These are phyloP conservation scores for Teunomyces pallodes DNA, from an alignment of 805 yeast genomes.

Conservation along the genomic window DNA sequence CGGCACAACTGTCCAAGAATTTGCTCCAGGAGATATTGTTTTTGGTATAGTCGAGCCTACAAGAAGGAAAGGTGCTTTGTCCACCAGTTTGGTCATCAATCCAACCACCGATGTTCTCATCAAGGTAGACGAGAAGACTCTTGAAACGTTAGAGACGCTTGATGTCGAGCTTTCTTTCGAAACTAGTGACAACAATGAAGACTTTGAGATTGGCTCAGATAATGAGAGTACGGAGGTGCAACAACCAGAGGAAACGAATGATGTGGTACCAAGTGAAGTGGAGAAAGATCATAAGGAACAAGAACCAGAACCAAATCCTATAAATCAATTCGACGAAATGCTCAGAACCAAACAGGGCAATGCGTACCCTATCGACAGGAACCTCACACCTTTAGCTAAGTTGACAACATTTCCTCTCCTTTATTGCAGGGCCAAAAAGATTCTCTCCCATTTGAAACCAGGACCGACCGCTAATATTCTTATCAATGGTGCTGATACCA, in stretches of 20 bases:
- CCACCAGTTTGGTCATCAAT: conserved; percentile 54
- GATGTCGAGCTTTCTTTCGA: conserved; percentile 21
- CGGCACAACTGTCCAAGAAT: conserved; percentile 45
- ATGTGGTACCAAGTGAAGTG: background rate
- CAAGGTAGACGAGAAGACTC: conserved; percentile 21
- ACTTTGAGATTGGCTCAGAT: conserved; percentile 7
- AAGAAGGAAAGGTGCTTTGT: conserved; percentile 54
- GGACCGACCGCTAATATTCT: conserved; percentile 26
- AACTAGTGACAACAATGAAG: background rate
- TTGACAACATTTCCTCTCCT: conserved; percentile 30
- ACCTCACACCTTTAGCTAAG: conserved; percentile 32
- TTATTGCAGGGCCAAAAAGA: conserved; percentile 38
- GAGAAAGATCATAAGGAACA: background rate
- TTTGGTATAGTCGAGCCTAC: conserved; percentile 58
- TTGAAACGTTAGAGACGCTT: conserved; percentile 17
- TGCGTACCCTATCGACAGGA: conserved; percentile 10
- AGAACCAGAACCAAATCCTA: background rate
- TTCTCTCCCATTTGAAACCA: conserved; percentile 24
- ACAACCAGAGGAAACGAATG: conserved; percentile 5
- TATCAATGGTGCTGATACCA: conserved; percentile 44
- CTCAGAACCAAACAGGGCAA: background rate
- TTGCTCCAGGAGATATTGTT: conserved; percentile 58
- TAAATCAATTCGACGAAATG: background rate
- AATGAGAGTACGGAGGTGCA: background rate
- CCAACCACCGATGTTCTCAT: conserved; percentile 45